Conservation (phyloP, 2,329 filamentous ascomycete genomes). For the Clonostachys rhizophaga region DNA sequence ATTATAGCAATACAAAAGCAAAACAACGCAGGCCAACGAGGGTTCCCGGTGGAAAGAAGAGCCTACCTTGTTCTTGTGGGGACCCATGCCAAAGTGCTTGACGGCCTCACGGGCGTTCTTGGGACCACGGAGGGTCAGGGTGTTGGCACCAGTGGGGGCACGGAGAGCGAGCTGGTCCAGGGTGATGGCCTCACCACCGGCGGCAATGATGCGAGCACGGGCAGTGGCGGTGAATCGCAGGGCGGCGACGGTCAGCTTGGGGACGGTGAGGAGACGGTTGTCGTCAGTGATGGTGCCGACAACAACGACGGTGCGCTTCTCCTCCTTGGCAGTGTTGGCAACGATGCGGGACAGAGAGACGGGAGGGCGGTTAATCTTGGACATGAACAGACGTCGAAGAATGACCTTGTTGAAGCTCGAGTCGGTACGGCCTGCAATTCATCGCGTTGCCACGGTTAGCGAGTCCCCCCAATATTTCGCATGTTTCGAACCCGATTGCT, state of each 20-base stretch:
- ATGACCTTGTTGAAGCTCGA: conserved; percentile 98
- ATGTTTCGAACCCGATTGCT: neutral
- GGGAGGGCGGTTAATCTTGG: conserved; percentile 94
- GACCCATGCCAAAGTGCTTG: conserved; percentile 99
- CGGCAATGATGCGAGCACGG: conserved; percentile 86
- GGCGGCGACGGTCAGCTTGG: conserved; percentile 90
- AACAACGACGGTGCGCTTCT: conserved; percentile 86
- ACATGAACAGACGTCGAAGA: conserved; percentile 96
- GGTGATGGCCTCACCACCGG: conserved; percentile 91
- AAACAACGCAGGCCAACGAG: neutral
- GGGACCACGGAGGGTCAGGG: conserved; percentile 91
- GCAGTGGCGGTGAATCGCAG: conserved; percentile 96
- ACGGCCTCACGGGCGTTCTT: conserved; percentile 98
- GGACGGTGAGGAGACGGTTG: conserved; percentile 85
- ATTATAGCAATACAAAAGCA: neutral
- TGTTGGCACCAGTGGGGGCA: conserved; percentile 94
- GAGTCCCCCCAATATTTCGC: no score
- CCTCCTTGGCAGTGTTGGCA: conserved; percentile 60
- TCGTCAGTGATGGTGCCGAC: conserved; percentile 97
- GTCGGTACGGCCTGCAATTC: conserved; percentile 77
- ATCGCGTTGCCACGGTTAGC: neutral
- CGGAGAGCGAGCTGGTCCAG: conserved; percentile 96
- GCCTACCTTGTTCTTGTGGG: conserved; percentile 92
- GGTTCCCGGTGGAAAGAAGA: neutral
- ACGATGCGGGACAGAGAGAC: conserved; percentile 91